These are phyloP conservation scores for Henckelia pumila DNA, from an alignment of 257 asterid genomes.

Conservation along the genomic window DNA sequence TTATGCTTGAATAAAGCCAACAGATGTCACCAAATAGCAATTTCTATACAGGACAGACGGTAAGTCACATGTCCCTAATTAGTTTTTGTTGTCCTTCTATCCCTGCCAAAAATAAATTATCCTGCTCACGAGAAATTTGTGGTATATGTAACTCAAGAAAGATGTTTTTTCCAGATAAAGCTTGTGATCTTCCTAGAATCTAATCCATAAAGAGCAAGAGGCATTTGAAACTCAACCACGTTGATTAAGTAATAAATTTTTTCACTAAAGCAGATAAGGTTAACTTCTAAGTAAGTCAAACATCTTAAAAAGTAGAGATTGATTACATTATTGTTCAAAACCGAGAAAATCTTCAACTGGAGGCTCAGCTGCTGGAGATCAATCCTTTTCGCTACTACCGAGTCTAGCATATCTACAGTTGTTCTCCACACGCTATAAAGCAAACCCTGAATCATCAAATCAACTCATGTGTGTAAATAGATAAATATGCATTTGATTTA, in stretches of 20 bases:
- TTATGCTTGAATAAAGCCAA: background rate
- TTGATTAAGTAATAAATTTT: constrained; percentile 4
- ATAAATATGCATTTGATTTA: constrained; percentile 12
- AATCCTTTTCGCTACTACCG: constrained; percentile 52
- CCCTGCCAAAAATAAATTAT: constrained; percentile 7
- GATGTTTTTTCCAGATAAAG: background rate
- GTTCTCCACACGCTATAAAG: constrained; percentile 60
- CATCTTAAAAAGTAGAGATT: background rate
- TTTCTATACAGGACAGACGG: background rate
- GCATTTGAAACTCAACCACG: constrained; percentile 14
- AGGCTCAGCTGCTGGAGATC: constrained; percentile 58
- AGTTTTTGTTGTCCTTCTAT: constrained; percentile 7
- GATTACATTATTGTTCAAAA: constrained; percentile 64
- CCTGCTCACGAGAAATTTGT: background rate
- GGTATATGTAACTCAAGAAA: constrained; percentile 5
- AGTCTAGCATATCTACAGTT: constrained; percentile 45
- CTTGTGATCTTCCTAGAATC: constrained; percentile 11
- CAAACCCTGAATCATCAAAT: constrained; percentile 58
- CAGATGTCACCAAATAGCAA: background rate
- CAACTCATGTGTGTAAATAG: constrained; percentile 19
- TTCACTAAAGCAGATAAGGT: too few species aligned
- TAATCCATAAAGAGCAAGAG: background rate
- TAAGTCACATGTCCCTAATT: background rate
- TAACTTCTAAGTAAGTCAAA: background rate
- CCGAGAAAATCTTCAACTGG: constrained; percentile 52